Base-by-base conservation (phyloP, 495 filamentous ascomycete genomes). In the Daldinia grandis region DNA sequence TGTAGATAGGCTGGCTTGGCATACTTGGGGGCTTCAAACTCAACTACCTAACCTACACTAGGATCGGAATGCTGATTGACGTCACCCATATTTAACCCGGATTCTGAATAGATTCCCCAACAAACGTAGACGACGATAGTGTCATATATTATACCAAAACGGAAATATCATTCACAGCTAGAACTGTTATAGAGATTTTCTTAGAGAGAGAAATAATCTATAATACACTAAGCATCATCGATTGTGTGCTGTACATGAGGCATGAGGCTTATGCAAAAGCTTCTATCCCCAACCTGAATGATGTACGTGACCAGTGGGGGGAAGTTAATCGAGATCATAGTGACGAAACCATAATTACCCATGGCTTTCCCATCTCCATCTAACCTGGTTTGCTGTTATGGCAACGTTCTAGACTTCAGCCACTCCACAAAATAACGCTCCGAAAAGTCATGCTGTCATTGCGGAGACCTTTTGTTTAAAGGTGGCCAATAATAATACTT, bases 391-490 rank as follows among this genome's bases (percentile, higher is more conserved):
- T 47, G 42, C 42, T 47, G 5, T 21, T 19, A 47, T 47, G 33
- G 33, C 33, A 5, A 17, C 14, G 42, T 47, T 71, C 63, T 71
- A 63, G 68, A 63, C 58, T 59, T 17, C n/a, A 33, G 9, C 9
- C 30, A 40, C 64, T 62, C 69, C 69, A 72, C 35, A 68, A 68
- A 57, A 64, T 62, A 62, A 44, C 31, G 31, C 50, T 49, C 49
- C 28, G 27, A 58, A 65, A 72, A 72, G 69, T 72, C 69, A 72
- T 72, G 69, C 5, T 72, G 69, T 72, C 69, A 72, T 72, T 57
- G 56, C 58, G 69, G 64, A 30, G 53, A 51, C n/a, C 12, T 12
- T 9, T 35, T 21, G 12, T 7, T 25, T 24, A 15, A 14, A 19
- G 6, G 6, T 6, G 4, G 3, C 69, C 69, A 72, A 68, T 72